Percentiles rank a stretch among this genome's conserved stretches.
These are phyloP conservation scores for Podospora tetraspora DNA, from an alignment of 495 filamentous ascomycete species.

Conservation along the genomic window DNA sequence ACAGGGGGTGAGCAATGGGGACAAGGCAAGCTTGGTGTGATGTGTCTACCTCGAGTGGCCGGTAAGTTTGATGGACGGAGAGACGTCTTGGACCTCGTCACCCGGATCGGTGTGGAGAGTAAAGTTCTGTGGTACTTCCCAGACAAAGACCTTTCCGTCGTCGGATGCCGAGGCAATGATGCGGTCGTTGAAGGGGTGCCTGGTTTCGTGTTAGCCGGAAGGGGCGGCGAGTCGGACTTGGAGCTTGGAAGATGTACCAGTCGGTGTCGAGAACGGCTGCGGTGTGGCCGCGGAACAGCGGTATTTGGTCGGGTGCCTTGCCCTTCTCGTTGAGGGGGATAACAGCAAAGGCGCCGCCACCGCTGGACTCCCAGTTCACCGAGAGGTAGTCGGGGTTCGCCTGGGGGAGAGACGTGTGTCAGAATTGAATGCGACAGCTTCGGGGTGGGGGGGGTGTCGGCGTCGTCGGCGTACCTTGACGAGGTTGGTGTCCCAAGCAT, in stretches of 20 bases:
- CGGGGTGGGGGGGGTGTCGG: background rate
- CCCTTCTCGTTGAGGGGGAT: constrained; percentile 87
- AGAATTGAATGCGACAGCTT: constrained; percentile 12
- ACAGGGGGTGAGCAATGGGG: constrained; percentile 12
- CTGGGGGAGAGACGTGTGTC: constrained; percentile 40
- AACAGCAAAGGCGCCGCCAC: constrained; percentile 94
- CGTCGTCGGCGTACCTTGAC: constrained; percentile 61
- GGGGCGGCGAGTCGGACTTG: background rate
- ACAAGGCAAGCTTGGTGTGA: background rate
- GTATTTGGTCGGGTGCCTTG: constrained; percentile 85
- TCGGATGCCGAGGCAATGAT: constrained; percentile 91
- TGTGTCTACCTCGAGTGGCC: constrained; percentile 59
- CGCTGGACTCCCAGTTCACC: constrained; percentile 97
- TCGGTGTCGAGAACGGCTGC: constrained; percentile 95
- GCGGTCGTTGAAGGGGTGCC: constrained; percentile 92
- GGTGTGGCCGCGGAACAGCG: constrained; percentile 92
- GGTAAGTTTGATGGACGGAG: constrained; percentile 70
- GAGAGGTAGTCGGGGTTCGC: constrained; percentile 93
- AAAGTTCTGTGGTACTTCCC: constrained; percentile 88
- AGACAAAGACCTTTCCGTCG: constrained; percentile 94
- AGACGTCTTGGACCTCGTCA: constrained; percentile 75
- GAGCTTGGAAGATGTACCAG: constrained; percentile 53
- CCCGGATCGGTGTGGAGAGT: constrained; percentile 67
- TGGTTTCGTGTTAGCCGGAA: constrained; percentile 39
- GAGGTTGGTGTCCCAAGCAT: constrained; percentile 98